phyloP scores from a whole-genome alignment of 2,329 filamentous ascomycete species.

The Pestalotiopsis sp. region DNA sequence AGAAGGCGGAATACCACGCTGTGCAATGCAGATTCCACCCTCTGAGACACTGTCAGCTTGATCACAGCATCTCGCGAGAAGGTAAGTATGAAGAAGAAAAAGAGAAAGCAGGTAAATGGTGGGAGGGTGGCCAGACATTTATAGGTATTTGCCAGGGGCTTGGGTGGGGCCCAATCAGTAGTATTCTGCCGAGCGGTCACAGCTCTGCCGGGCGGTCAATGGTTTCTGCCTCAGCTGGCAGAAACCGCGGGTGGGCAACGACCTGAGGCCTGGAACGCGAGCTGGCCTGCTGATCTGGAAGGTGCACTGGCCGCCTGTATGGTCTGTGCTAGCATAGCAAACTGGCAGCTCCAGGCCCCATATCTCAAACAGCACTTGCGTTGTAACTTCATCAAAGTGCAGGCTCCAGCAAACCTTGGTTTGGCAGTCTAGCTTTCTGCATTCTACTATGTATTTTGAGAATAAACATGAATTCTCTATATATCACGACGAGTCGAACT shows the following conservation, averaged over 20 bases:
- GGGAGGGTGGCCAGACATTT: not conserved
- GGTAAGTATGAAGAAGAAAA: constrained; percentile 8
- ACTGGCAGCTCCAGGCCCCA: too few species aligned
- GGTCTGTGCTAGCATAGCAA: too few species aligned
- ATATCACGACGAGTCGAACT: too few species aligned
- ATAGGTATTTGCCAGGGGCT: not conserved
- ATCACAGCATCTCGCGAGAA: not conserved
- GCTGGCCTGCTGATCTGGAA: not conserved
- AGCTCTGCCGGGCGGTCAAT: not conserved
- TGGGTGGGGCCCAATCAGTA: not conserved
- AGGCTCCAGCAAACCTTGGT: too few species aligned
- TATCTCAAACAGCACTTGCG: too few species aligned
- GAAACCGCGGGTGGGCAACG: not conserved
- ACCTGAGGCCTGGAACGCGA: not conserved
- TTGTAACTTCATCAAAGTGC: too few species aligned
- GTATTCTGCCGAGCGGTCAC: constrained; percentile 4
- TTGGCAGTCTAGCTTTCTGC: too few species aligned
- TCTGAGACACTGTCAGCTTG: not conserved
- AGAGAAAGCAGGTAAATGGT: not conserved
- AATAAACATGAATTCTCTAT: too few species aligned
- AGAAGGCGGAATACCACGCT: not conserved
- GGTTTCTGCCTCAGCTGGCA: not conserved
- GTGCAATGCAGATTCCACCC: not conserved
- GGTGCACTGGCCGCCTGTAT: not conserved
- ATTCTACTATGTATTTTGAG: too few species aligned